These are phyloP conservation scores for Picea abies DNA, from an alignment of 83 land plant genomes.

Conservation along the genomic window DNA sequence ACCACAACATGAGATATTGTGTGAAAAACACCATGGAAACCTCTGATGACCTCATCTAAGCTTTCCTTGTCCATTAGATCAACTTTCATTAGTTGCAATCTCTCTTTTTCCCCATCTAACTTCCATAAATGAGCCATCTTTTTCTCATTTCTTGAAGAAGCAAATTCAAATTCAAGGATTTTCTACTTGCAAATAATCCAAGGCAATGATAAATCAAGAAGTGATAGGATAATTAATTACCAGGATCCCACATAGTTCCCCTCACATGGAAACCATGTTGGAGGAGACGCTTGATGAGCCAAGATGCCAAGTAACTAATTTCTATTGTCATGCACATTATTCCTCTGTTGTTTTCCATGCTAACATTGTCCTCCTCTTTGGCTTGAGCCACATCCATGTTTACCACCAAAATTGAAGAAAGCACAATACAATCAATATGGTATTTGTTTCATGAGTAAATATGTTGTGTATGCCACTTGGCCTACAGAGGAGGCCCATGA, in stretches of 20 bases:
- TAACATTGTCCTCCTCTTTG: not conserved
- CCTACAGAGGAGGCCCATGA: too few relatives aligned
- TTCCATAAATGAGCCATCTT: slow-evolving; percentile 76
- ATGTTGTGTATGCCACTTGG: too few relatives aligned
- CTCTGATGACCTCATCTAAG: slow-evolving; percentile 81
- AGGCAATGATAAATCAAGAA: too few relatives aligned
- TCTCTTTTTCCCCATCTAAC: slow-evolving; percentile 82
- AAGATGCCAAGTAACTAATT: slow-evolving; percentile 19
- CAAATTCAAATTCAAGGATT: too few relatives aligned
- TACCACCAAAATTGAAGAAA: too few relatives aligned
- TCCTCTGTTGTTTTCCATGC: not conserved
- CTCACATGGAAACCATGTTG: slow-evolving; percentile 17
- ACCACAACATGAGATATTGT: slow-evolving; percentile 85
- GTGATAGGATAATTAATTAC: slow-evolving; percentile 3
- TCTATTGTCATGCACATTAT: slow-evolving; percentile 22
- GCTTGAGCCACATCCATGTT: too few relatives aligned
- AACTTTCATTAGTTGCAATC: slow-evolving; percentile 65
- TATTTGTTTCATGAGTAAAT: too few relatives aligned
- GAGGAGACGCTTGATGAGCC: slow-evolving; percentile 23
- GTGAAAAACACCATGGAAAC: slow-evolving; percentile 91
- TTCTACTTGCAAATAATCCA: too few relatives aligned
- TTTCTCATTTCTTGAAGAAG: slow-evolving; percentile 51
- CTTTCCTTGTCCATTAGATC: slow-evolving; percentile 81
- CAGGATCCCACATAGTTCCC: slow-evolving; percentile 19
- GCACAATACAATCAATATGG: too few relatives aligned